These are phyloP conservation scores for Diutina neorugosa DNA, from an alignment of 1,139 yeast species.

Conservation along the genomic window DNA sequence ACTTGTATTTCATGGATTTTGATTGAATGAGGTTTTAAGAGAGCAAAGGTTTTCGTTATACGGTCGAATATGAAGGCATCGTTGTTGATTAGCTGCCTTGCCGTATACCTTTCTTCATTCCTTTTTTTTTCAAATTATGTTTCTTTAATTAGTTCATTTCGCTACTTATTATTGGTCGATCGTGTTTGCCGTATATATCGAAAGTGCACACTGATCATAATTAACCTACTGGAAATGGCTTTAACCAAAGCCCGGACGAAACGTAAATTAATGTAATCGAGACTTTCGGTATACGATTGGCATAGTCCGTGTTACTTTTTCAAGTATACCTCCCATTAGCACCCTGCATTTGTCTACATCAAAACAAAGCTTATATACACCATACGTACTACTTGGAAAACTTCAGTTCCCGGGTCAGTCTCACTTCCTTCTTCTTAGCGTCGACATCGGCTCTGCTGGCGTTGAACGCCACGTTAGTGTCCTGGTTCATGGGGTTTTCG, in stretches of 20 bases:
- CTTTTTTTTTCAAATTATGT: not conserved
- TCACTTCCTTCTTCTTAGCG: constrained; percentile 37
- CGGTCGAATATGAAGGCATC: too few relatives aligned
- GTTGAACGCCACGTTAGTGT: constrained; percentile 48
- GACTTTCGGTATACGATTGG: too few relatives aligned
- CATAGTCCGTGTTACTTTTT: too few relatives aligned
- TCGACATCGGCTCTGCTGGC: constrained; percentile 47
- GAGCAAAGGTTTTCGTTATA: too few relatives aligned
- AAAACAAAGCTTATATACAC: too few relatives aligned
- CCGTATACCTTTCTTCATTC: not conserved
- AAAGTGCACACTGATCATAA: not conserved
- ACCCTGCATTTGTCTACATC: too few relatives aligned
- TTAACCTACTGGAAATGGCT: too few relatives aligned
- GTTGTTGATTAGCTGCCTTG: not conserved
- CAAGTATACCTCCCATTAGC: too few relatives aligned
- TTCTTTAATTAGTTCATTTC: not conserved
- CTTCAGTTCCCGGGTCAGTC: constrained; percentile 33
- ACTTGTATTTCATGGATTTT: too few relatives aligned
- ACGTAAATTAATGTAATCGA: too few relatives aligned
- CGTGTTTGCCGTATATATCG: not conserved
- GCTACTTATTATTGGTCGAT: not conserved
- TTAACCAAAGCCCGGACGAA: too few relatives aligned
- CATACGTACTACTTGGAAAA: constrained; percentile 9
- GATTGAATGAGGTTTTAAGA: too few relatives aligned
- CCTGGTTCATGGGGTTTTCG: constrained; percentile 80